Evolutionary conservation across 805 yeast species (phyloP).

Genomic region (Starmerella geochares): DNA sequence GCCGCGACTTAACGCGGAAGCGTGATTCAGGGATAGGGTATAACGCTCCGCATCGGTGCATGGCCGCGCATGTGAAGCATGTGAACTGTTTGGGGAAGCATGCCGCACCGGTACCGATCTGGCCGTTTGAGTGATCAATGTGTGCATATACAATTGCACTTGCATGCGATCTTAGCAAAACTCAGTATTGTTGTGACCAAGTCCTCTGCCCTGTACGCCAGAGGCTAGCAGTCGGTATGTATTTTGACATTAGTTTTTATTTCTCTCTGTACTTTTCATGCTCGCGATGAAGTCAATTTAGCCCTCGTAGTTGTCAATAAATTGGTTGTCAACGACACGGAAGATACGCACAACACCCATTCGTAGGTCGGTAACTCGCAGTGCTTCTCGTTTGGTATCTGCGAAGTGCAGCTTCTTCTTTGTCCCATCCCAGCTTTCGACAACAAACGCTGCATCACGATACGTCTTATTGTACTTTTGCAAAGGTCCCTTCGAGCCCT

Average conservation of each 20-base stretch:
- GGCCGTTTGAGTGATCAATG: too few relatives aligned
- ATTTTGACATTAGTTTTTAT: too few relatives aligned
- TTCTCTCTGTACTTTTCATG: too few relatives aligned
- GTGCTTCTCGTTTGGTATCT: conserved; percentile 46
- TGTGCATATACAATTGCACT: too few relatives aligned
- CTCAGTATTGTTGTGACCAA: too few relatives aligned
- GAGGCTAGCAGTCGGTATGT: too few relatives aligned
- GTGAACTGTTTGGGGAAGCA: neutral
- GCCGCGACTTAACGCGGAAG: too few relatives aligned
- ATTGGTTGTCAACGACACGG: conserved; percentile 49
- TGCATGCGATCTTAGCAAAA: too few relatives aligned
- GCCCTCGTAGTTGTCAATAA: neutral
- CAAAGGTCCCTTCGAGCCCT: conserved; percentile 47
- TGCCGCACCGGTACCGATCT: too few relatives aligned
- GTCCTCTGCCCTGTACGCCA: too few relatives aligned
- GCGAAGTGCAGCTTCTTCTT: conserved; percentile 40
- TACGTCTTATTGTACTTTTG: conserved; percentile 48
- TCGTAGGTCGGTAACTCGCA: conserved; percentile 61
- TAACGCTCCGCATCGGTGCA: neutral
- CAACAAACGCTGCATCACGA: conserved; percentile 51
- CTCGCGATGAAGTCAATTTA: too few relatives aligned
- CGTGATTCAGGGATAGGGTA: neutral
- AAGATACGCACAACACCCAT: conserved; percentile 72
- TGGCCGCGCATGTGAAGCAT: neutral
- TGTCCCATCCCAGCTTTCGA: conserved; percentile 61